Evolutionary conservation across 2,329 filamentous ascomycete species (phyloP).

Genomic region (Thelonectria rubi): DNA sequence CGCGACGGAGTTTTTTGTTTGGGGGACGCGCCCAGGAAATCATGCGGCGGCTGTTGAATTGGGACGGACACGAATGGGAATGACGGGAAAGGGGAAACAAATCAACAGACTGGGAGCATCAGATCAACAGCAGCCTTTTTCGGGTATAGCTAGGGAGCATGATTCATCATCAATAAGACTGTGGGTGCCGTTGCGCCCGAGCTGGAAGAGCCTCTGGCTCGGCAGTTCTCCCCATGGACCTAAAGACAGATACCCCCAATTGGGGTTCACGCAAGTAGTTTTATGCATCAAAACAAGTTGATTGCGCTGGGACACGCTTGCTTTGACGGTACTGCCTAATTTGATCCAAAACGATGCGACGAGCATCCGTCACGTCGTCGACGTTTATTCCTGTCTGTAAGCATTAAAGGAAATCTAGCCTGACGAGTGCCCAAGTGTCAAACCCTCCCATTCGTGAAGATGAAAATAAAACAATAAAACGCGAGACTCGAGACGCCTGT

Average conservation of each 20-base stretch:
- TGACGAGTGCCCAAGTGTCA: no score
- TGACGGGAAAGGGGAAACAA: background rate
- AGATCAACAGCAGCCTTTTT: background rate
- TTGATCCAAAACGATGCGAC: no score
- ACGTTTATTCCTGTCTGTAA: no score
- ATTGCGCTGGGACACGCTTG: no score
- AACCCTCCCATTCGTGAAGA: background rate
- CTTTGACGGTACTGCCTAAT: no score
- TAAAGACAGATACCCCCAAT: no score
- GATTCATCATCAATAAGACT: background rate
- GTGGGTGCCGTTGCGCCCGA: background rate
- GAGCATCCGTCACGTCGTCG: no score
- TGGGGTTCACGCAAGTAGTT: no score
- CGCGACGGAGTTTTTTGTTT: slow-evolving; percentile 5
- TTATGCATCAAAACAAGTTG: no score
- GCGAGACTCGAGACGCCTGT: slow-evolving; percentile 24
- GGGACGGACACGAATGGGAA: background rate
- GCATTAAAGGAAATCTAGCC: no score
- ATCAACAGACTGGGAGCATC: background rate
- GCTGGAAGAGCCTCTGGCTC: no score
- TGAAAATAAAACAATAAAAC: slow-evolving; percentile 5
- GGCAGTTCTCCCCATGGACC: no score
- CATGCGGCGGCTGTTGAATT: background rate
- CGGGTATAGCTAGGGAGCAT: background rate
- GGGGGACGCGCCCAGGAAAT: background rate